Conservation (phyloP, 768 basidiomycete species). For the Leccinum arenicola region DNA sequence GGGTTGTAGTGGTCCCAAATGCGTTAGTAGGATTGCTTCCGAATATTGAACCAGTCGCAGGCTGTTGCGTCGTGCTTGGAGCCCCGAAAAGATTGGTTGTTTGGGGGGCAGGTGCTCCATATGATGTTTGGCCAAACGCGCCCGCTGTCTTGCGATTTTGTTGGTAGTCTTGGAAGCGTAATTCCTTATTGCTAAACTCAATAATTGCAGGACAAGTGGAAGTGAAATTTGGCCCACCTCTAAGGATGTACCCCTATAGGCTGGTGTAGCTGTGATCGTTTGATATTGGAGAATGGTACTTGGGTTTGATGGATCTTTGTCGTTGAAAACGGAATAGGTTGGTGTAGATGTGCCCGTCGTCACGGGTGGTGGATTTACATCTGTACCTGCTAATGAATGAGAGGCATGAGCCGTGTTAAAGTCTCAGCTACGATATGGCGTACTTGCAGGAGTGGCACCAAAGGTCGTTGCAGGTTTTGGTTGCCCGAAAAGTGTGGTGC, state of each 20-base stretch:
- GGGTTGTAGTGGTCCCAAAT: constrained; percentile 27
- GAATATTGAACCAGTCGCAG: constrained; percentile 31
- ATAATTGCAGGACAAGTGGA: background rate
- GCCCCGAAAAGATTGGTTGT: constrained; percentile 27
- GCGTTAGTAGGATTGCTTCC: constrained; percentile 19
- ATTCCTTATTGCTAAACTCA: constrained; percentile 46
- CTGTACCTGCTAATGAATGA: constrained; percentile 31
- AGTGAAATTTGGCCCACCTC: constrained; percentile 45
- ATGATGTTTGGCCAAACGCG: constrained; percentile 53
- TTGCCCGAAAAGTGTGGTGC: constrained; percentile 59
- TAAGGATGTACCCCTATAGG: constrained; percentile 73
- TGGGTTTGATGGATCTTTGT: constrained; percentile 60
- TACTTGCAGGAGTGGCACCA: constrained; percentile 36
- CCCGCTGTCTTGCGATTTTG: constrained; percentile 71
- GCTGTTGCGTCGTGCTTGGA: constrained; percentile 25
- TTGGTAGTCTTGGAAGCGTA: constrained; percentile 72
- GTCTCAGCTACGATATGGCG: constrained; percentile 5
- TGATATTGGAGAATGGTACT: constrained; percentile 67
- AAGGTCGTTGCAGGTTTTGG: constrained; percentile 45
- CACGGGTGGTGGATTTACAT: constrained; percentile 47
- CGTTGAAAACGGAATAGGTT: constrained; percentile 52
- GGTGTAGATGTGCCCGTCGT: constrained; percentile 72
- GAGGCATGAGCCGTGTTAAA: constrained; percentile 10
- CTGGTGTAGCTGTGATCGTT: constrained; percentile 76
- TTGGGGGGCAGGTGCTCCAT: constrained; percentile 26